phyloP scores from a whole-genome alignment of 257 asterid genomes.

The Capsicum baccatum region DNA sequence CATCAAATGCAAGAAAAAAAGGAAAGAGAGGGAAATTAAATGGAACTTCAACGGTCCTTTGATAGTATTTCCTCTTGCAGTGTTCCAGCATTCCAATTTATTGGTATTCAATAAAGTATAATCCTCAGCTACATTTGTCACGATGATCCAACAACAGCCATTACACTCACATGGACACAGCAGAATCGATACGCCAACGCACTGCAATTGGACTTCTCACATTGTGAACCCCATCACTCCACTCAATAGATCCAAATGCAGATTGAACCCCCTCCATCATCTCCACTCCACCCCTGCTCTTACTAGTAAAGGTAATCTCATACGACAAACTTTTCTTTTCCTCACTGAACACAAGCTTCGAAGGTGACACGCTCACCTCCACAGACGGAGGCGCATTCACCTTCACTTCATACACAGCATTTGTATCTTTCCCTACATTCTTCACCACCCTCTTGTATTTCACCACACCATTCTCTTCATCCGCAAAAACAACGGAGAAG shows the following conservation, averaged over 20 bases:
- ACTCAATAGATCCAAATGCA: constrained; percentile 78
- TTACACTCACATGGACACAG: constrained; percentile 54
- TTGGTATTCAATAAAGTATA: not conserved
- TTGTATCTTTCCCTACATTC: constrained; percentile 61
- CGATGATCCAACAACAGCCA: not conserved
- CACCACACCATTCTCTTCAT: constrained; percentile 37
- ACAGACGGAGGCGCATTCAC: constrained; percentile 72
- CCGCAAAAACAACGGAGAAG: constrained; percentile 64
- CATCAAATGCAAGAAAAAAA: not conserved
- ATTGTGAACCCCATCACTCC: constrained; percentile 71
- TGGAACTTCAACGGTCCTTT: not conserved
- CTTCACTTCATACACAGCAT: constrained; percentile 61
- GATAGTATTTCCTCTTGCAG: not conserved
- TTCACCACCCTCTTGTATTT: constrained; percentile 70
- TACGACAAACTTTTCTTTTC: constrained; percentile 54
- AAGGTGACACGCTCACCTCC: constrained; percentile 76
- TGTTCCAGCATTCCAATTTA: constrained; percentile 7
- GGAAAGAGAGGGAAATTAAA: not conserved
- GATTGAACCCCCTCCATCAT: constrained; percentile 43
- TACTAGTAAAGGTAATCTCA: constrained; percentile 63
- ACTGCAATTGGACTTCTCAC: constrained; percentile 86
- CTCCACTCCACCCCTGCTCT: constrained; percentile 32
- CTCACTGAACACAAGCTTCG: constrained; percentile 59
- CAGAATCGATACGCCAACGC: constrained; percentile 49
- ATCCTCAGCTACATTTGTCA: not conserved